Conservation (phyloP, 768 basidiomycete species). For the Suillus paluster region DNA sequence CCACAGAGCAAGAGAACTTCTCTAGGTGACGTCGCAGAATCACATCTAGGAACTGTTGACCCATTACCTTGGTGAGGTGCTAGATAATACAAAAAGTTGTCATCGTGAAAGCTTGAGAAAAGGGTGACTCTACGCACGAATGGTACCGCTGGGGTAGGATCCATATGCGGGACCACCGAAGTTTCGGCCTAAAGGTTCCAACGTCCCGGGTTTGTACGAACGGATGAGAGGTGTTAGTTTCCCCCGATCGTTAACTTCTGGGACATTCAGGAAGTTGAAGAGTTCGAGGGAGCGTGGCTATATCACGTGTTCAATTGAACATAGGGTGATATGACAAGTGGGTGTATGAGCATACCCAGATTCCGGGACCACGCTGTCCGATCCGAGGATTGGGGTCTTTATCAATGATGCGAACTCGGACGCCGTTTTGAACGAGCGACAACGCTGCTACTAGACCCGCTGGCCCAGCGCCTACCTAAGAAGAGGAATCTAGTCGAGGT, state of each 20-base stretch:
- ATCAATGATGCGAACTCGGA: slow-evolving; percentile 20
- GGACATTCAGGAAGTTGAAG: slow-evolving; percentile 41
- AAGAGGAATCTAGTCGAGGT: not conserved
- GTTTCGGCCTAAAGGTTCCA: slow-evolving; percentile 2
- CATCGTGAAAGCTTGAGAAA: not conserved
- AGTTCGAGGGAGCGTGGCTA: slow-evolving; percentile 50
- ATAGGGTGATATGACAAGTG: not conserved
- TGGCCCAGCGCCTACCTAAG: slow-evolving; percentile 51
- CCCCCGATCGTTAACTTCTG: slow-evolving; percentile 37
- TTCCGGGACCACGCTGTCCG: slow-evolving; percentile 43
- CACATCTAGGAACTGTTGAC: slow-evolving; percentile 36
- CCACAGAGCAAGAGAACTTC: slow-evolving; percentile 35
- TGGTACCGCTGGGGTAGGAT: slow-evolving; percentile 28
- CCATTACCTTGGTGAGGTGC: slow-evolving; percentile 19
- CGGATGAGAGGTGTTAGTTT: slow-evolving; percentile 33
- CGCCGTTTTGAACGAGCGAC: slow-evolving; percentile 35
- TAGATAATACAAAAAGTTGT: slow-evolving; percentile 9
- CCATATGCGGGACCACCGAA: slow-evolving; percentile 18
- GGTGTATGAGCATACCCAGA: slow-evolving; percentile 31
- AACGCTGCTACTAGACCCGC: slow-evolving; percentile 50
- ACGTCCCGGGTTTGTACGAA: slow-evolving; percentile 32
- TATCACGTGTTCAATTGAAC: too few species aligned
- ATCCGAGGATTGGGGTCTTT: slow-evolving; percentile 30
- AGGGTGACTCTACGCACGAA: slow-evolving; percentile 20
- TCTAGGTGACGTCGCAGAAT: slow-evolving; percentile 23